These are phyloP conservation scores for Coemansia sp. DNA, from an alignment of 192 early-diverging fungal species.

Conservation along the genomic window DNA sequence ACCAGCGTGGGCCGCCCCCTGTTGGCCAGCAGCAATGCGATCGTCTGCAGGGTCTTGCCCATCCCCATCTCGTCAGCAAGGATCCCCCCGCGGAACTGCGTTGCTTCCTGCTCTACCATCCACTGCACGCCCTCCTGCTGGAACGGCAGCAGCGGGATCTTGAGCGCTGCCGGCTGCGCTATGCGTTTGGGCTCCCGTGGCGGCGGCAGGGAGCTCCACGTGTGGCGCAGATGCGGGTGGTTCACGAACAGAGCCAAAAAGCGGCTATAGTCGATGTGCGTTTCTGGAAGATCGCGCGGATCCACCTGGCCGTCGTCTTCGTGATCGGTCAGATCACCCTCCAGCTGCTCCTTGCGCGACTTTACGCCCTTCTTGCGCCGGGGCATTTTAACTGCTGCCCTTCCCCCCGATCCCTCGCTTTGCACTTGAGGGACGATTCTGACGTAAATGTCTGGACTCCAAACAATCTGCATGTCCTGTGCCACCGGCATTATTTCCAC, in stretches of 20 bases:
- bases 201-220: slow-evolving; percentile 31
- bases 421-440: neutral
- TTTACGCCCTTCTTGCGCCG: slow-evolving; percentile 14
- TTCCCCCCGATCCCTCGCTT: neutral
- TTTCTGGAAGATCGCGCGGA: slow-evolving; percentile 19
- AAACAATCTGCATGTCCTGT: slow-evolving; percentile 28
- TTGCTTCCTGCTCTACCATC: slow-evolving; percentile 76
- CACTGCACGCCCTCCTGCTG: slow-evolving; percentile 83
- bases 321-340: slow-evolving; percentile 25
- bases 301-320: slow-evolving; percentile 7
- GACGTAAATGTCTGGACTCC: slow-evolving; percentile 8
- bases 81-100: slow-evolving; percentile 72
- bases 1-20: slow-evolving; percentile 73
- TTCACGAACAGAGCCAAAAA: slow-evolving; percentile 25
- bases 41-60: slow-evolving; percentile 94
- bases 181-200: slow-evolving; percentile 10
- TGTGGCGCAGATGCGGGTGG: slow-evolving; percentile 39
- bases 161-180: slow-evolving; percentile 67
- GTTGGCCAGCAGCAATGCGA: slow-evolving; percentile 71
- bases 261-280: slow-evolving; percentile 39
- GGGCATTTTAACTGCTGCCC: neutral
- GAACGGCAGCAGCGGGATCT: slow-evolving; percentile 80
- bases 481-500: slow-evolving; percentile 41
- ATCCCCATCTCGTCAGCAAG: slow-evolving; percentile 89
- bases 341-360: slow-evolving; percentile 17